Conservation (phyloP, 2,329 filamentous ascomycete genomes). For the Penicillium polonicum region DNA sequence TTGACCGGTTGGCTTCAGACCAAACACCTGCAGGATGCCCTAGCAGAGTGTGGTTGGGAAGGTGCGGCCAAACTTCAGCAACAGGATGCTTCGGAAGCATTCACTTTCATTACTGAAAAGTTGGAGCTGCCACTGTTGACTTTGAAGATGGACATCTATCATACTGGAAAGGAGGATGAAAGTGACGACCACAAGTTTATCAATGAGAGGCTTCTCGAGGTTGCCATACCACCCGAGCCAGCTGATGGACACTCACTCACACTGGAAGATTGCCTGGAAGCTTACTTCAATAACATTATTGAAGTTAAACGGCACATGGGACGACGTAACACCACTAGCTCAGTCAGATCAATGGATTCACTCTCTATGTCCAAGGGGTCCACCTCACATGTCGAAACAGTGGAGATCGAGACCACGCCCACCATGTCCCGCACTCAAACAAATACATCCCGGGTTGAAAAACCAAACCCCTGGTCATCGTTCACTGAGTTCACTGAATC, state of each 20-base stretch:
- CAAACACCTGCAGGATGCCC: constrained; percentile 73
- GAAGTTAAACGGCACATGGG: constrained; percentile 78
- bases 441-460: constrained; percentile 24
- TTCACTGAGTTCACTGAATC: constrained; percentile 28
- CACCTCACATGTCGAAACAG: constrained; percentile 43
- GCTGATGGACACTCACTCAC: constrained; percentile 67
- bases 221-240: constrained; percentile 78
- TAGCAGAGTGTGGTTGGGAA: constrained; percentile 84
- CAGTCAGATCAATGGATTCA: constrained; percentile 39
- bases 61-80: constrained; percentile 76
- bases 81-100: constrained; percentile 94
- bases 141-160: constrained; percentile 90
- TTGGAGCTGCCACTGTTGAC: constrained; percentile 84
- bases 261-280: constrained; percentile 86
- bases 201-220: constrained; percentile 84
- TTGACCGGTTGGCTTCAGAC: constrained; percentile 54
- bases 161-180: constrained; percentile 78
- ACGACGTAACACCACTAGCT: constrained; percentile 58
- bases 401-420: constrained; percentile 43
- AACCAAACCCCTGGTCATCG: constrained; percentile 27
- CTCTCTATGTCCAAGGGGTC: constrained; percentile 36
- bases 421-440: constrained; percentile 33
- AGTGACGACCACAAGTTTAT: constrained; percentile 92
- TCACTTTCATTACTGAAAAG: constrained; percentile 89
- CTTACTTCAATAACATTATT: constrained; percentile 91